A percentile compares a stretch with the other conserved stretches of the same genome.
Evolutionary conservation across 2,329 filamentous ascomycete genomes (phyloP).

Genomic region (Geosmithia putterillii): DNA sequence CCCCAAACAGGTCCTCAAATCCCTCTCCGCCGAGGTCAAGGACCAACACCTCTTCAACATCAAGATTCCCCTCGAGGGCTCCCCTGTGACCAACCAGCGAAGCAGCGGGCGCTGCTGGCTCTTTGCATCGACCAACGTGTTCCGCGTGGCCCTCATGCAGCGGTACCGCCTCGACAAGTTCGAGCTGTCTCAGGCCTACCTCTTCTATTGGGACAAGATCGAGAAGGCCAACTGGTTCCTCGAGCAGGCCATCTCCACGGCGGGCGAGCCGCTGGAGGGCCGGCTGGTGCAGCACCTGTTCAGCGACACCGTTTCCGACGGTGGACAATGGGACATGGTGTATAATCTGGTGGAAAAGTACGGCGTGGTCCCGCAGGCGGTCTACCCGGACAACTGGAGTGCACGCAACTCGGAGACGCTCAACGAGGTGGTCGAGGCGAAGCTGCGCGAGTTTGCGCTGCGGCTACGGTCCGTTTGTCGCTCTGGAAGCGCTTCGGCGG

Average conservation of each 20-base stretch:
- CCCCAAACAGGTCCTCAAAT: slow-evolving; percentile 53
- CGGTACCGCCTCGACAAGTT: slow-evolving; percentile 66
- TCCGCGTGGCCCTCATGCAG: slow-evolving; percentile 79
- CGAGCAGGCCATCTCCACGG: slow-evolving; percentile 69
- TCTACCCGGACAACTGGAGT: slow-evolving; percentile 77
- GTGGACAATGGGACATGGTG: slow-evolving; percentile 89
- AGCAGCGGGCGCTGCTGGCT: slow-evolving; percentile 81
- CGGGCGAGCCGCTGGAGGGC: slow-evolving; percentile 56
- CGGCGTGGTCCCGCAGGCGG: slow-evolving; percentile 67
- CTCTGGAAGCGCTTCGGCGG: slow-evolving; percentile 16
- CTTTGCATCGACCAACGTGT: slow-evolving; percentile 84
- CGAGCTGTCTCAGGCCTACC: slow-evolving; percentile 76
- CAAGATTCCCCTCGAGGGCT: slow-evolving; percentile 69
- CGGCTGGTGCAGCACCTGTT: slow-evolving; percentile 62
- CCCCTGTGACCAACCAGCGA: slow-evolving; percentile 74
- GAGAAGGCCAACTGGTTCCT: slow-evolving; percentile 88
- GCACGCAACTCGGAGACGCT: slow-evolving; percentile 58
- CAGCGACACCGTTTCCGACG: slow-evolving; percentile 58
- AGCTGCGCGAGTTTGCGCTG: slow-evolving; percentile 78
- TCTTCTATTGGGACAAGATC: slow-evolving; percentile 91
- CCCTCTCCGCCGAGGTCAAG: slow-evolving; percentile 46
- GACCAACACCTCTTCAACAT: slow-evolving; percentile 77
- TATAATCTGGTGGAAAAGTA: slow-evolving; percentile 79
- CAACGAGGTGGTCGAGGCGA: slow-evolving; percentile 66
- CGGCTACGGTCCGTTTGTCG: slow-evolving; percentile 47